Evolutionary conservation across 805 yeast species (phyloP).

Genomic region (Saccharomyces paradoxus): DNA sequence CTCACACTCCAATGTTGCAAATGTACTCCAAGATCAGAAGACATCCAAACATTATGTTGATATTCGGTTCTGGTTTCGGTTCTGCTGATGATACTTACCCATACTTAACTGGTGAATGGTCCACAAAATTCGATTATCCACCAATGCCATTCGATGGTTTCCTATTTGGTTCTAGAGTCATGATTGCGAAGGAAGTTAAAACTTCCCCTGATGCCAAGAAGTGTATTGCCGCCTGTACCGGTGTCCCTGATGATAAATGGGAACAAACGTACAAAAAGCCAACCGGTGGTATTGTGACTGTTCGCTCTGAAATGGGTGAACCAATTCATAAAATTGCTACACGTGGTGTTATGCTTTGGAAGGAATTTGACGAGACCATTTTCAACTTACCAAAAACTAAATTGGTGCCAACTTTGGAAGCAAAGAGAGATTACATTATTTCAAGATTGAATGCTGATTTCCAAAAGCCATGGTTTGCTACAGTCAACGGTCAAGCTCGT

Average conservation of each 20-base stretch:
- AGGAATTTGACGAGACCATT: conserved; percentile 90
- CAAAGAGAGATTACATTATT: conserved; percentile 83
- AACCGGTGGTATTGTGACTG: conserved; percentile 95
- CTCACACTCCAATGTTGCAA: conserved; percentile 94
- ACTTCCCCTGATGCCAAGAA: conserved; percentile 91
- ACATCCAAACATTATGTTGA: conserved; percentile 76
- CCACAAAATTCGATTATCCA: conserved; percentile 78
- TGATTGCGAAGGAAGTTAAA: conserved; percentile 94
- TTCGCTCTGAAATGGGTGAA: conserved; percentile 98
- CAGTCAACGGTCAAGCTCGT: conserved; percentile 61
- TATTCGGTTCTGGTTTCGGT: conserved; percentile 99
- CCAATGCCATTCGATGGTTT: conserved; percentile 99
- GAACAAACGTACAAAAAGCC: conserved; percentile 90
- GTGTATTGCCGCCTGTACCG: conserved; percentile 83
- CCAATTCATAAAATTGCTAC: conserved; percentile 98
- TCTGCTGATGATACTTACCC: conserved; percentile 95
- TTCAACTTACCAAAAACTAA: conserved; percentile 87
- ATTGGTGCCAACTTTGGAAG: conserved; percentile 67
- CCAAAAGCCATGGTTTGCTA: conserved; percentile 97
- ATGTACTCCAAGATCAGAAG: conserved; percentile 94
- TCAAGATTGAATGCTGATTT: conserved; percentile 81
- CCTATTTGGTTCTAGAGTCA: conserved; percentile 90
- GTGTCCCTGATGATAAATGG: conserved; percentile 86
- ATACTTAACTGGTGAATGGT: conserved; percentile 96
- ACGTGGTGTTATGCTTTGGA: conserved; percentile 95